Conservation (phyloP, 345 rosid genomes). For the Fremontodendron californicum region DNA sequence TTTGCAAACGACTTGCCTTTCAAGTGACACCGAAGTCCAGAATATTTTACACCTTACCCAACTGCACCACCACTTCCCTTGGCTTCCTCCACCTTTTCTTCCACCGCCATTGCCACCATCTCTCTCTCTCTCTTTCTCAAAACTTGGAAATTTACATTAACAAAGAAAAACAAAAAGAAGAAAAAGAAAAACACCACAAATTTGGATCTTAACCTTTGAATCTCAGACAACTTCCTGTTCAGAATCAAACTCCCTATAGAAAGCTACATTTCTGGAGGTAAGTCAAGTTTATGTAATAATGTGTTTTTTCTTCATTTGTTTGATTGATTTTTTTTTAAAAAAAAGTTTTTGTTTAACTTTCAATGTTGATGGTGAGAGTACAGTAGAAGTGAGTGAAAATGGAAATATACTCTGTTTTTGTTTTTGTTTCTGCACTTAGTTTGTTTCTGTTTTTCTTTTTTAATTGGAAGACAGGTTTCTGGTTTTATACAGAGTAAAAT, state of each 20-base stretch:
- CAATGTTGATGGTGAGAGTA: slow-evolving; percentile 1
- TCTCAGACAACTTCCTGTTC: background rate
- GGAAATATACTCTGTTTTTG: background rate
- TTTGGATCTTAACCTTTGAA: slow-evolving; percentile 29
- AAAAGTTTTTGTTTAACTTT: background rate
- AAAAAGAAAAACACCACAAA: background rate
- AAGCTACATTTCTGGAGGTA: slow-evolving; percentile 46
- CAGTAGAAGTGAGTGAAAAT: background rate
- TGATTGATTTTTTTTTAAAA: background rate
- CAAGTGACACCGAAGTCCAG: slow-evolving; percentile 31
- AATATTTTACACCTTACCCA: slow-evolving; percentile 30
- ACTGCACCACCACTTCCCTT: slow-evolving; percentile 22
- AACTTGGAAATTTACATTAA: background rate
- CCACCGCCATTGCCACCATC: slow-evolving; percentile 16
- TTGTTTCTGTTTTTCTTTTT: slow-evolving; percentile 2
- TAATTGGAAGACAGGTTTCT: background rate
- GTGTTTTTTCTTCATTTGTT: background rate
- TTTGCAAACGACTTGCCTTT: slow-evolving; percentile 8
- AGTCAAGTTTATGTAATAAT: slow-evolving; percentile 15
- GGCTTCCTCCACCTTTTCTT: slow-evolving; percentile 11
- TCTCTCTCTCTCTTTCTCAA: background rate
- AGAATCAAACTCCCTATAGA: background rate
- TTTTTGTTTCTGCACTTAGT: background rate
- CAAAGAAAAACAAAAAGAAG: background rate
- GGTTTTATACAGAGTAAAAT: background rate